These are phyloP conservation scores for Globisporangium ultimum DNA, from an alignment of 352 stramenopile genomes.

Conservation along the genomic window DNA sequence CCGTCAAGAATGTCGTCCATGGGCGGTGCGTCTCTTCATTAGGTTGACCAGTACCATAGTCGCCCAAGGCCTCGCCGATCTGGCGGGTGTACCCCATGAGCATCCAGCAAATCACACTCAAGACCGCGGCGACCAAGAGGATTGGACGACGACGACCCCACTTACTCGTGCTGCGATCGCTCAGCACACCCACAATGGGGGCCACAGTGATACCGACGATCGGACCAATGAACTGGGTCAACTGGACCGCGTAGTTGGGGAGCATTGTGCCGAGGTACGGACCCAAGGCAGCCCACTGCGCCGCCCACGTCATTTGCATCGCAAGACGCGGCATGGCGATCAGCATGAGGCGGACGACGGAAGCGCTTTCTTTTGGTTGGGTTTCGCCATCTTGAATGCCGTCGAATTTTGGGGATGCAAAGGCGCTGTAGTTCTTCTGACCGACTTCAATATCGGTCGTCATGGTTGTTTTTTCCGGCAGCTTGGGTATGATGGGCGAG, in stretches of 20 bases:
- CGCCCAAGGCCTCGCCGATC: constrained; percentile 56
- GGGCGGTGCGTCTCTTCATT: constrained; percentile 10
- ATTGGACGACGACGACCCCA: constrained; percentile 66
- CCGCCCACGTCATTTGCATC: constrained; percentile 76
- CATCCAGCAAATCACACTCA: constrained; percentile 58
- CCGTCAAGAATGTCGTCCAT: constrained; percentile 55
- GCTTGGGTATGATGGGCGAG: too few species aligned
- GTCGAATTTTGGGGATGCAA: too few species aligned
- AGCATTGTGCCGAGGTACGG: constrained; percentile 70
- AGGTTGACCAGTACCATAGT: constrained; percentile 22
- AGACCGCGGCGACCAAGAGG: constrained; percentile 55
- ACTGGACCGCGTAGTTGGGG: constrained; percentile 55
- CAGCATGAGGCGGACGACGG: too few species aligned
- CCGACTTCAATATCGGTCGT: too few species aligned
- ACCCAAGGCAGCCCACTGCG: constrained; percentile 68
- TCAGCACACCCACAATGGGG: constrained; percentile 64
- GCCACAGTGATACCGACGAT: constrained; percentile 67
- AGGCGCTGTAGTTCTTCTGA: too few species aligned
- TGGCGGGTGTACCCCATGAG: constrained; percentile 70
- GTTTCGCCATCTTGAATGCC: too few species aligned
- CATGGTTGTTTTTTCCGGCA: too few species aligned
- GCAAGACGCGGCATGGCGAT: constrained; percentile 11
- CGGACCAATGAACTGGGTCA: constrained; percentile 71
- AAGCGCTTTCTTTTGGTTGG: too few species aligned
- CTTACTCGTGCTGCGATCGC: constrained; percentile 44